Evolutionary conservation across 768 basidiomycete genomes (phyloP).

Genomic region (Russula earlei): DNA sequence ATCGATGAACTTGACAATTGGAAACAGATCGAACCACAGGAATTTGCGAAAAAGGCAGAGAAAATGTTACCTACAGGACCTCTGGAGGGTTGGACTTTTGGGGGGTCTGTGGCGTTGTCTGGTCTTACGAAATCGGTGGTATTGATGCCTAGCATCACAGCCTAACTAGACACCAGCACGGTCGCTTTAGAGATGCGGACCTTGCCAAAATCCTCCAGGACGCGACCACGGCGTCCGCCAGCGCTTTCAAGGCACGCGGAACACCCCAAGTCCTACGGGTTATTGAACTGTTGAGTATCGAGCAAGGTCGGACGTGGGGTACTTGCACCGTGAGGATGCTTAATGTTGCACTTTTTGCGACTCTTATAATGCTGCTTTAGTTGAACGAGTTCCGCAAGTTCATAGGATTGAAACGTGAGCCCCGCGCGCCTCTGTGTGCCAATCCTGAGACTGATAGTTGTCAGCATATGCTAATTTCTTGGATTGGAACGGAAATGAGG

Average conservation of each 20-base stretch:
- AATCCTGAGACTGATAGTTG: background rate
- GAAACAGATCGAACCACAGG: conserved; percentile 27
- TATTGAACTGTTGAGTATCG: conserved; percentile 61
- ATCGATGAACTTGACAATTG: conserved; percentile 1
- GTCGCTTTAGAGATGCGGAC: conserved; percentile 50
- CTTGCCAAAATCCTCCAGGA: conserved; percentile 53
- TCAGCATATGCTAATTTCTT: conserved; percentile 19
- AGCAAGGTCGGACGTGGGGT: conserved; percentile 59
- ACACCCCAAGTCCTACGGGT: conserved; percentile 55
- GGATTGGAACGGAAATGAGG: conserved; percentile 31
- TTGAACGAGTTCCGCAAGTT: conserved; percentile 38
- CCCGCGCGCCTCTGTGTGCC: background rate
- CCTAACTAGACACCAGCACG: conserved; percentile 26
- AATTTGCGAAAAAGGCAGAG: conserved; percentile 20
- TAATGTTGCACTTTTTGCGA: background rate
- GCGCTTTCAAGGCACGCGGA: conserved; percentile 60
- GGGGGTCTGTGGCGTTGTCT: background rate
- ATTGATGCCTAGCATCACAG: conserved; percentile 10
- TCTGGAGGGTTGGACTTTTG: conserved; percentile 26
- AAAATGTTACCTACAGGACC: conserved; percentile 24
- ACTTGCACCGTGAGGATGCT: conserved; percentile 49
- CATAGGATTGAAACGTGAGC: conserved; percentile 54
- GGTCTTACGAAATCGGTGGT: background rate
- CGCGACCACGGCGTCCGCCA: conserved; percentile 49
- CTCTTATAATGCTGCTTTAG: conserved; percentile 2